phyloP scores from a whole-genome alignment of 2,329 filamentous ascomycete species.

The Trichoderma sp. region DNA sequence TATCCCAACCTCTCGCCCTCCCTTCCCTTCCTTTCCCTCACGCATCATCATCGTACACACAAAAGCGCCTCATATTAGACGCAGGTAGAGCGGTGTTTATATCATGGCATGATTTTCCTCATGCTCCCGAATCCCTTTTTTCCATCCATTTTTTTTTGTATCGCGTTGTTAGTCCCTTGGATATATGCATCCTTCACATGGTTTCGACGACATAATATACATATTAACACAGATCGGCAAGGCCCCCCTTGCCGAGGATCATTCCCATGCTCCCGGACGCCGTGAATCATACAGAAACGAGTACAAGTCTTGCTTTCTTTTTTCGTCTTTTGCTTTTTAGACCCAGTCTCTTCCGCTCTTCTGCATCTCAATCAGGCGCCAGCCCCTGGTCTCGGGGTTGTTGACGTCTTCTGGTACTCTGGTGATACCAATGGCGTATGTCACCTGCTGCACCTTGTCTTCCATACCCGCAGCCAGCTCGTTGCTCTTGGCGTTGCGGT shows the following conservation, averaged over 20 bases:
- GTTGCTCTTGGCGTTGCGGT: constrained; percentile 85
- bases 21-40: not conserved
- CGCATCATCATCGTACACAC: constrained; percentile 22
- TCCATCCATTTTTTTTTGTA: constrained; percentile 9
- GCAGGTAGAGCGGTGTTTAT: constrained; percentile 40
- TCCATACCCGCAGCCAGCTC: constrained; percentile 96
- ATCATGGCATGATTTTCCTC: constrained; percentile 32
- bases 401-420: constrained; percentile 91
- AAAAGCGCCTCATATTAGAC: constrained; percentile 23
- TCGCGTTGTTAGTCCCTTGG: constrained; percentile 18
- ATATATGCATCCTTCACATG: constrained; percentile 32
- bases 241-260: constrained; percentile 20
- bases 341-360: constrained; percentile 92
- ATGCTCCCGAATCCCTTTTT: constrained; percentile 28
- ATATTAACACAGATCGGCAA: constrained; percentile 37
- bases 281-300: constrained; percentile 25
- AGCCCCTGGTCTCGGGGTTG: constrained; percentile 94
- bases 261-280: constrained; percentile 30
- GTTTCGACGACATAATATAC: constrained; percentile 30
- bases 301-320: constrained; percentile 15
- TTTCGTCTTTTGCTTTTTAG: constrained; percentile 33
- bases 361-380: constrained; percentile 97
- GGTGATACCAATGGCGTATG: constrained; percentile 96
- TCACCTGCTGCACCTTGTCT: constrained; percentile 96
- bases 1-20: constrained; percentile 27